These are phyloP conservation scores for Saccharomyces pastorianus DNA, from an alignment of 1,139 yeast species.

Conservation along the genomic window DNA sequence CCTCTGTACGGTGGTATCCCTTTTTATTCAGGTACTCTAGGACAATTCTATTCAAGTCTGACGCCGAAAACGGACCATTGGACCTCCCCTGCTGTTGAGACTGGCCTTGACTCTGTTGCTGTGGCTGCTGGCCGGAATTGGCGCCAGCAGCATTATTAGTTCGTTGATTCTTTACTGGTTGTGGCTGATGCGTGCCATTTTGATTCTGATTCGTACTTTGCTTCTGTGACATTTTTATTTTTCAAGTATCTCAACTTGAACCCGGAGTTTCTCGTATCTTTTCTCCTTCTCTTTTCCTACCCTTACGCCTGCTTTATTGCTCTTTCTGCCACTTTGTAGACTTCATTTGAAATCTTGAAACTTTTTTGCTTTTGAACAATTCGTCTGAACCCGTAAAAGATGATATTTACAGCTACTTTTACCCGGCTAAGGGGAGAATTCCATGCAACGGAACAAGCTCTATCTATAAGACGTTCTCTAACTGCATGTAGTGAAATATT, in stretches of 20 bases:
- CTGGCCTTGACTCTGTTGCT: conserved; percentile 1
- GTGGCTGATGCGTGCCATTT: not conserved
- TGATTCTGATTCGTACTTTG: conserved; percentile 1
- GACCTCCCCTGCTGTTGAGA: conserved; percentile 6
- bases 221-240: conserved; percentile 3
- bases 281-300: not conserved
- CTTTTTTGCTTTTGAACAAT: not conserved
- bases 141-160: not conserved
- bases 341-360: not conserved
- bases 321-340: not conserved
- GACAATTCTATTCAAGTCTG: conserved; percentile 82
- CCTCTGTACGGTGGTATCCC: conserved; percentile 91
- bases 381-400: not conserved
- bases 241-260: not conserved
- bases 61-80: conserved; percentile 44
- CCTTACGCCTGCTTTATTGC: not conserved
- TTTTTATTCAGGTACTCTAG: conserved; percentile 86
- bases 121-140: conserved; percentile 3
- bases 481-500: not conserved
- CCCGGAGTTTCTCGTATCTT: not conserved
- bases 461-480: not conserved
- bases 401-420: not conserved
- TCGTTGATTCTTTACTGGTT: not conserved
- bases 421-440: not conserved
- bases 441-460: not conserved